These are phyloP conservation scores for Trichodelitschia bisporula DNA, from an alignment of 495 filamentous ascomycete genomes.

Conservation along the genomic window DNA sequence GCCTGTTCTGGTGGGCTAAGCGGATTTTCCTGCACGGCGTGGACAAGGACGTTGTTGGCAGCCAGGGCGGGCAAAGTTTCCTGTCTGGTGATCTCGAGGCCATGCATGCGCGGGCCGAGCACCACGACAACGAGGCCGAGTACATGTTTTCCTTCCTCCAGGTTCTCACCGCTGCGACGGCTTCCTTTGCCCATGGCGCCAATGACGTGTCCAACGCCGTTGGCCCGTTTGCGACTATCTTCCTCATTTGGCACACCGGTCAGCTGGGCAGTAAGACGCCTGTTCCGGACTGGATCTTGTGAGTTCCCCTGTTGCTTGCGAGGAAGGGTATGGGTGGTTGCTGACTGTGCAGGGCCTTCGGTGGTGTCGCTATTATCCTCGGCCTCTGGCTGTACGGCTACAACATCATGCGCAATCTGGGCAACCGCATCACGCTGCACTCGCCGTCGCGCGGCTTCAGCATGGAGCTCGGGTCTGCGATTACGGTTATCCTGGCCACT, in stretches of 20 bases:
- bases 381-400: constrained; percentile 40
- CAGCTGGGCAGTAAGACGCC: constrained; percentile 23
- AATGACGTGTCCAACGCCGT: constrained; percentile 63
- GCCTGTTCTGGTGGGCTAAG: constrained; percentile 3
- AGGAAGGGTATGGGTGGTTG: constrained; percentile 24
- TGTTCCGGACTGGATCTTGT: constrained; percentile 30
- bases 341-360: no score
- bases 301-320: constrained; percentile 1
- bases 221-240: constrained; percentile 48
- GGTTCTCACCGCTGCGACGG: constrained; percentile 46
- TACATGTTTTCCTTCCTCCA: constrained; percentile 56
- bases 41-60: constrained; percentile 8
- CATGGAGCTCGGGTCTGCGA: constrained; percentile 41
- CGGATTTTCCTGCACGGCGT: constrained; percentile 8
- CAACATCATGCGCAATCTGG: constrained; percentile 43
- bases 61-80: constrained; percentile 4
- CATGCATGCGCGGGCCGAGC: constrained; percentile 31
- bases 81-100: constrained; percentile 8
- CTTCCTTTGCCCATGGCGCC: constrained; percentile 56
- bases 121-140: constrained; percentile 56
- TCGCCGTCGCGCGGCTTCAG: constrained; percentile 34
- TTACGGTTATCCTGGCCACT: constrained; percentile 39
- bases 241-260: constrained; percentile 36
- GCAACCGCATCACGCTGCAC: constrained; percentile 44
- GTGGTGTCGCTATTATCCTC: constrained; percentile 24